phyloP scores from a whole-genome alignment of 768 basidiomycete genomes.

The Calocybe gangraenosa region DNA sequence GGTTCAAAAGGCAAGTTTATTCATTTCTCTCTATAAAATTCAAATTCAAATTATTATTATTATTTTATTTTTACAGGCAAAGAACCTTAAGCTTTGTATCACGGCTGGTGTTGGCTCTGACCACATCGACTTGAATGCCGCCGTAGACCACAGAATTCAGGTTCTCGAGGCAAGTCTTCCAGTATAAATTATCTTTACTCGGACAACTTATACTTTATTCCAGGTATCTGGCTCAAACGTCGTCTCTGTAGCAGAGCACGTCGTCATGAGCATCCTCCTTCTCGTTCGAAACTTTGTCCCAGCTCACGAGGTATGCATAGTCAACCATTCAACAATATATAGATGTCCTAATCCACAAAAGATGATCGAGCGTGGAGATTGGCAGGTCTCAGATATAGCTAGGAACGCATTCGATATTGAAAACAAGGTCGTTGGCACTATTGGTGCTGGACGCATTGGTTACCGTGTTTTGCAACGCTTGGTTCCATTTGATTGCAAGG shows the following conservation, averaged over 20 bases:
- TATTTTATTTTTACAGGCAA: conserved; percentile 69
- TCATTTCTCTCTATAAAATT: neutral
- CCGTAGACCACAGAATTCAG: conserved; percentile 74
- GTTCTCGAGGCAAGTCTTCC: conserved; percentile 55
- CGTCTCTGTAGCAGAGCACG: conserved; percentile 88
- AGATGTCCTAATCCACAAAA: conserved; percentile 18
- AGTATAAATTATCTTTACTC: neutral
- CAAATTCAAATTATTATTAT: conserved; percentile 1
- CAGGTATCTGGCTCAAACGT: conserved; percentile 87
- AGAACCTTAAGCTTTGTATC: conserved; percentile 85
- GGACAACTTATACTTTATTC: conserved; percentile 10
- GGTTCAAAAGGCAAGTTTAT: conserved; percentile 53
- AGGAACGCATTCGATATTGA: conserved; percentile 87
- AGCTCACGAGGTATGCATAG: conserved; percentile 65
- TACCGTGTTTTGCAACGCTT: conserved; percentile 83
- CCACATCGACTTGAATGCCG: conserved; percentile 86
- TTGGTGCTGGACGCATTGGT: conserved; percentile 78
- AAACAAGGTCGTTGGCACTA: conserved; percentile 87
- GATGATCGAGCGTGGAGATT: conserved; percentile 83
- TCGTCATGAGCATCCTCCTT: conserved; percentile 84
- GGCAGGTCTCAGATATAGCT: conserved; percentile 82
- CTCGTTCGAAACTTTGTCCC: conserved; percentile 89
- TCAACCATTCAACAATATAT: neutral
- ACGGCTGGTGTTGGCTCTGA: conserved; percentile 92
- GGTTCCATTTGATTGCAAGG: conserved; percentile 82